Conservation (phyloP, 108 stramenopile species). For the Bacterosira constricta region DNA sequence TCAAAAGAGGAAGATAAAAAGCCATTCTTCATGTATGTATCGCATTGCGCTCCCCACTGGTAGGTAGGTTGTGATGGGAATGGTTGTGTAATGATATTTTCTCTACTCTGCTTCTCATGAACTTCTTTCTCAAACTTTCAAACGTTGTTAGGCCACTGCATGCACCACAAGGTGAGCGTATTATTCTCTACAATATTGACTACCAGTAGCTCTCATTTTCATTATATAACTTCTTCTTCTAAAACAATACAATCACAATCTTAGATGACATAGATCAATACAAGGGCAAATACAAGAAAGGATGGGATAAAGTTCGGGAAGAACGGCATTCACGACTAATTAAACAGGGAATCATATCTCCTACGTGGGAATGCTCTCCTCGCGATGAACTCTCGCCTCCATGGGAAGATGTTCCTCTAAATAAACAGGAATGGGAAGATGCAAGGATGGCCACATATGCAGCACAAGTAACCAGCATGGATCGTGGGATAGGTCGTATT, state of each 20-base stretch:
- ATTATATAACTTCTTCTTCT: not conserved
- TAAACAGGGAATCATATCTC: conserved; percentile 33
- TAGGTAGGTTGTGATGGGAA: not conserved
- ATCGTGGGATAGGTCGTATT: conserved; percentile 49
- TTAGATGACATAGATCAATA: conserved; percentile 47
- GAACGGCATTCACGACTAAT: conserved; percentile 29
- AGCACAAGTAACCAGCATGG: conserved; percentile 49
- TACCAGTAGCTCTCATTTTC: not conserved
- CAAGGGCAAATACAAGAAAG: conserved; percentile 40
- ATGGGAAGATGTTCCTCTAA: conserved; percentile 23
- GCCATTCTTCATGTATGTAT: conserved; percentile 59
- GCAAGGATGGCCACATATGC: conserved; percentile 49
- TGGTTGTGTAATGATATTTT: no score
- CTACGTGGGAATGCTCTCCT: conserved; percentile 44
- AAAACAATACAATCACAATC: not conserved
- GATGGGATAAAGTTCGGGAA: conserved; percentile 41
- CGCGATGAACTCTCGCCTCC: conserved; percentile 42
- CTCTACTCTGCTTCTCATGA: no score
- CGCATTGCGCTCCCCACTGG: conserved; percentile 52
- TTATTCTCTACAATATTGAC: not conserved
- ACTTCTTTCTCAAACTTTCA: not conserved
- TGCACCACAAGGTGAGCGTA: conserved; percentile 35
- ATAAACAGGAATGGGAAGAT: conserved; percentile 48
- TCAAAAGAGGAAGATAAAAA: not conserved
- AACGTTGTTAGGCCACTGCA: conserved; percentile 33